Evolutionary conservation across 139 green algal genomes (phyloP).

Genomic region (Medakamo hakoo): DNA sequence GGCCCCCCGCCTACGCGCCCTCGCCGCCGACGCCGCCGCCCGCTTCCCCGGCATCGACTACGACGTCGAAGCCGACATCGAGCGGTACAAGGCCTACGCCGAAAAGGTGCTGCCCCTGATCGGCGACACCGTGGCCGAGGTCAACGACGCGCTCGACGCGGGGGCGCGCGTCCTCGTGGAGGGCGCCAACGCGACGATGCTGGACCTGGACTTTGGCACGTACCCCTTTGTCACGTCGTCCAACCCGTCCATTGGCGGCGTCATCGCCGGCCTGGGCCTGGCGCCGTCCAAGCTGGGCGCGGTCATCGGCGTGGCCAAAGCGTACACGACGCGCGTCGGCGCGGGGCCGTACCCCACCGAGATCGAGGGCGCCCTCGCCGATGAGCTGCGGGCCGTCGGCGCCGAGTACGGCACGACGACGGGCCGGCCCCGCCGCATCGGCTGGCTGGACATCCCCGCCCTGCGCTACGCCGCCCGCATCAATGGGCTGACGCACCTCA

Average conservation of each 20-base stretch:
- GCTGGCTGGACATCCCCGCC: slow-evolving; percentile 94
- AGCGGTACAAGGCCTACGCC: slow-evolving; percentile 51
- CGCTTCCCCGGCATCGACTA: slow-evolving; percentile 64
- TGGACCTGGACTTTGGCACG: slow-evolving; percentile 97
- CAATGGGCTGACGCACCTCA: slow-evolving; percentile 93
- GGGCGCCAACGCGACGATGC: slow-evolving; percentile 96
- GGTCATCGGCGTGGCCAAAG: slow-evolving; percentile 95
- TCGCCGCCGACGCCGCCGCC: slow-evolving; percentile 49
- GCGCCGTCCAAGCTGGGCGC: slow-evolving; percentile 70
- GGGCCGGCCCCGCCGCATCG: slow-evolving; percentile 78
- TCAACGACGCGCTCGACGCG: slow-evolving; percentile 35
- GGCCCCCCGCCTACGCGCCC: slow-evolving; percentile 45
- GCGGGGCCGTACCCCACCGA: slow-evolving; percentile 95
- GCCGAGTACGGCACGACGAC: slow-evolving; percentile 98
- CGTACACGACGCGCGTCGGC: slow-evolving; percentile 96
- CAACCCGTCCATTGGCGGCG: slow-evolving; percentile 90
- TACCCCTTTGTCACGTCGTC: slow-evolving; percentile 99
- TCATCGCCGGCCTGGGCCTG: slow-evolving; percentile 82
- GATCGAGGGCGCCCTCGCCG: slow-evolving; percentile 68
- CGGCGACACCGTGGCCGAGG: slow-evolving; percentile 68
- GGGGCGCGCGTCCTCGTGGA: slow-evolving; percentile 90
- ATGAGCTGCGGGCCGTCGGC: slow-evolving; percentile 63
- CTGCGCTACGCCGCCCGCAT: slow-evolving; percentile 72
- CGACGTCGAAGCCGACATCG: slow-evolving; percentile 75
- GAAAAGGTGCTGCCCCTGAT: slow-evolving; percentile 19